Percentiles rank a stretch among this genome's conserved stretches.
Conservation (phyloP, 176 grass and related monocot genomes). For the Pontederia paniculata region DNA sequence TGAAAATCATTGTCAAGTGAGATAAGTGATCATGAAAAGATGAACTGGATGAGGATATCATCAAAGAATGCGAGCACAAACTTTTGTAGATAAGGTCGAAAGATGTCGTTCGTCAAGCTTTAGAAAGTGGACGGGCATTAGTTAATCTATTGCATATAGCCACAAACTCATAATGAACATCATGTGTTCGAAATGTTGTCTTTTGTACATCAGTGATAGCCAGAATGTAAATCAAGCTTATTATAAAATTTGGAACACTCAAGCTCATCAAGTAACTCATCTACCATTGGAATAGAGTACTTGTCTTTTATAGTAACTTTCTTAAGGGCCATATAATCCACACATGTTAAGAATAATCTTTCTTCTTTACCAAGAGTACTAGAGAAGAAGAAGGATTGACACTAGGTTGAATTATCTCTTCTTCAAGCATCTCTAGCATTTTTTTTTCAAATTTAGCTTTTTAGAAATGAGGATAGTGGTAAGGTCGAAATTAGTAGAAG, state of each 20-base stretch:
- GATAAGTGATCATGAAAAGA: not conserved
- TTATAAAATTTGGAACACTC: not conserved
- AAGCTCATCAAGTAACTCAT: not conserved
- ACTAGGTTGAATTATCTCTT: no score
- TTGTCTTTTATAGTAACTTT: no score
- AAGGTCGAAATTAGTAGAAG: no score
- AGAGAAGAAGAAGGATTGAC: no score
- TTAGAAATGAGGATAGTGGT: no score
- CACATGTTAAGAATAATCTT: no score
- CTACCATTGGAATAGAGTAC: no score
- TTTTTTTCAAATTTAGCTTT: no score
- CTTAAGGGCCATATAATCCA: no score
- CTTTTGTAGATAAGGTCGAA: not conserved
- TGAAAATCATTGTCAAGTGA: not conserved
- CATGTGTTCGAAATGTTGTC: not conserved
- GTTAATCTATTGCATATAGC: not conserved
- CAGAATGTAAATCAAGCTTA: not conserved
- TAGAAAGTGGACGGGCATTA: not conserved
- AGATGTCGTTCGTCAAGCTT: not conserved
- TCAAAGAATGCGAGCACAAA: not conserved
- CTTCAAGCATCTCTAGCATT: no score
- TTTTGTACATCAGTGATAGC: not conserved
- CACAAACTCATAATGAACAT: not conserved
- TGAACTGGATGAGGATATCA: not conserved
- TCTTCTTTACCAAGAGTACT: no score